Evolutionary conservation across 1,139 yeast species (phyloP).

Genomic region (Taphrina sp.): DNA sequence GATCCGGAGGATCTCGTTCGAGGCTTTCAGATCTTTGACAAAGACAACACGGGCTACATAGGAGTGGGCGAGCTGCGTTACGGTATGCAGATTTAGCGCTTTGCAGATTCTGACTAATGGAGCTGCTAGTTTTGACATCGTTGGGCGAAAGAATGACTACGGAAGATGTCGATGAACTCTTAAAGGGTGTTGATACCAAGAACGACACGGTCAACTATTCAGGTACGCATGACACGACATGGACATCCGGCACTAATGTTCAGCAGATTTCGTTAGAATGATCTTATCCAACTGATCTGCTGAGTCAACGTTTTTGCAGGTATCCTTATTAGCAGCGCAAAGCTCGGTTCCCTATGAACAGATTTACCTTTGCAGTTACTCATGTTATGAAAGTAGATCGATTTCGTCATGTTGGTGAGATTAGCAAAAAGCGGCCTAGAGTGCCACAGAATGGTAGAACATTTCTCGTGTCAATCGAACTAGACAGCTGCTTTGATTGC

Average conservation of each 20-base stretch:
- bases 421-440: no score
- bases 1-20: slow-evolving; percentile 94
- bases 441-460: no score
- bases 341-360: no score
- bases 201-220: slow-evolving; percentile 95
- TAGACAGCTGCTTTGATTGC: no score
- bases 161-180: slow-evolving; percentile 88
- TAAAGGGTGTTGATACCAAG: slow-evolving; percentile 89
- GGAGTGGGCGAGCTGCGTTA: slow-evolving; percentile 96
- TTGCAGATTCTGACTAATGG: not conserved
- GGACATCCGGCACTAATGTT: no score
- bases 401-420: no score
- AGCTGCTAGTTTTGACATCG: slow-evolving; percentile 61
- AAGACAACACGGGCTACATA: slow-evolving; percentile 89
- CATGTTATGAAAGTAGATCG: no score
- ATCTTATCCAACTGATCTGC: slow-evolving; percentile 80
- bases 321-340: no score
- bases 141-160: slow-evolving; percentile 90
- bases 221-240: no score
- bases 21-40: slow-evolving; percentile 97
- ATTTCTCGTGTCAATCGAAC: no score
- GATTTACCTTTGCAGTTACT: no score
- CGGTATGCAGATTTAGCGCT: slow-evolving; percentile 43
- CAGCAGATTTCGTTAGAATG: slow-evolving; percentile 73
- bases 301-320: no score